phyloP scores from a whole-genome alignment of 805 yeast genomes.

The Saccharomycopsis fermentans region DNA sequence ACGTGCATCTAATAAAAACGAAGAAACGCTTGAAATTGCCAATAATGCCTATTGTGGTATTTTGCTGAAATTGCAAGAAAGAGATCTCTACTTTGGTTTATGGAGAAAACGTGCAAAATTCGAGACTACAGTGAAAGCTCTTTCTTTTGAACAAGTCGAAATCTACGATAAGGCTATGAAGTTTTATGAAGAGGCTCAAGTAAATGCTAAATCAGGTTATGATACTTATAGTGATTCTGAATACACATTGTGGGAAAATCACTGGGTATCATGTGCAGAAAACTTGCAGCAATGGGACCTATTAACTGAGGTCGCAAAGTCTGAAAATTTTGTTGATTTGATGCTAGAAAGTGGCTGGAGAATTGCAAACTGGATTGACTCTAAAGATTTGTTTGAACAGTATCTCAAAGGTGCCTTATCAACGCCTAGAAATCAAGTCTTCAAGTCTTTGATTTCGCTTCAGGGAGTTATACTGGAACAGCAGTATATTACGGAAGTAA shows the following conservation, averaged over 20 bases:
- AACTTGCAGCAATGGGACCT: slow-evolving; percentile 98
- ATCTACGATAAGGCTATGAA: slow-evolving; percentile 91
- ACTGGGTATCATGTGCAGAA: slow-evolving; percentile 96
- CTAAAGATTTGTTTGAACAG: slow-evolving; percentile 86
- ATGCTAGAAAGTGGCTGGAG: slow-evolving; percentile 99
- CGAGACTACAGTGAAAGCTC: slow-evolving; percentile 81
- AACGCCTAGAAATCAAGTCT: slow-evolving; percentile 90
- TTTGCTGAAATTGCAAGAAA: slow-evolving; percentile 82
- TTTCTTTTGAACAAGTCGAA: slow-evolving; percentile 91
- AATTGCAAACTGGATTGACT: slow-evolving; percentile 96
- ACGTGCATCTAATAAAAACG: slow-evolving; percentile 1
- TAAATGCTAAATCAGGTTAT: slow-evolving; percentile 91
- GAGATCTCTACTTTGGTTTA: slow-evolving; percentile 92
- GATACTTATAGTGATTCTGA: slow-evolving; percentile 93
- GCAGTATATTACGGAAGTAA: slow-evolving; percentile 73
- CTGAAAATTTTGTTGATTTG: slow-evolving; percentile 93
- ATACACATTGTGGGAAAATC: slow-evolving; percentile 95
- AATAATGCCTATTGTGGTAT: slow-evolving; percentile 86
- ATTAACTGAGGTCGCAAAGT: slow-evolving; percentile 89
- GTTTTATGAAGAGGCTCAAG: slow-evolving; percentile 91
- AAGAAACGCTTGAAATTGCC: slow-evolving; percentile 56
- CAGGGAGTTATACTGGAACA: slow-evolving; percentile 91
- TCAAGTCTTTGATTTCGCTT: slow-evolving; percentile 83
- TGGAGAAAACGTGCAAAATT: slow-evolving; percentile 96
- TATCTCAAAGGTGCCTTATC: slow-evolving; percentile 95